Conservation (phyloP, 345 rosid genomes). For the Heritiera fomes region DNA sequence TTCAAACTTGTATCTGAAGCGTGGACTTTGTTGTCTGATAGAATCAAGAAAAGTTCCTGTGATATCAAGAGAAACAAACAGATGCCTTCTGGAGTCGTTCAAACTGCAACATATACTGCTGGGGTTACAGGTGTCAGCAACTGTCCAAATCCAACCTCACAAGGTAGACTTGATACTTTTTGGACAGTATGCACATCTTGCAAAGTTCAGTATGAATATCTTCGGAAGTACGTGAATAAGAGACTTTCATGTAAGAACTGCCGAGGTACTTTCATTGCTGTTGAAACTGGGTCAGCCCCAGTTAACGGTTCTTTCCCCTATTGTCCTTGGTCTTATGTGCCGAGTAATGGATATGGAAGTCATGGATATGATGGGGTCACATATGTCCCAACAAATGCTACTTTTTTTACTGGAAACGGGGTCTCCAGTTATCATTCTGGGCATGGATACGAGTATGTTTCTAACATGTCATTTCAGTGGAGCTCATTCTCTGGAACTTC, state of each 20-base stretch:
- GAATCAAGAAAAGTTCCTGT: constrained; percentile 63
- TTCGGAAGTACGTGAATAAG: constrained; percentile 92
- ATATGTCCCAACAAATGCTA: constrained; percentile 67
- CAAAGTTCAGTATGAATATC: constrained; percentile 97
- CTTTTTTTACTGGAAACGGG: constrained; percentile 57
- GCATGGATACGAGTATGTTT: constrained; percentile 74
- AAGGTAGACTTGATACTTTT: constrained; percentile 77
- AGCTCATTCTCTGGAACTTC: constrained; percentile 61
- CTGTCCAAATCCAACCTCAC: constrained; percentile 52
- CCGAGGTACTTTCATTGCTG: constrained; percentile 82
- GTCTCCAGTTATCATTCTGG: constrained; percentile 66
- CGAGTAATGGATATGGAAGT: constrained; percentile 54
- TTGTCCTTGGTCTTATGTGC: constrained; percentile 49
- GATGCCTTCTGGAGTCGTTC: constrained; percentile 45
- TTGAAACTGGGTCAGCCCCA: constrained; percentile 74
- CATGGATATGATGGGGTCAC: constrained; percentile 71
- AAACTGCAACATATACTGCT: constrained; percentile 49
- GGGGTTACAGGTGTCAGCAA: constrained; percentile 49
- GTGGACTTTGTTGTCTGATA: constrained; percentile 77
- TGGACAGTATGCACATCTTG: constrained; percentile 99
- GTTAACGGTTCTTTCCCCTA: constrained; percentile 73
- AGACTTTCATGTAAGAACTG: constrained; percentile 98
- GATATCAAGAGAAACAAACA: constrained; percentile 65
- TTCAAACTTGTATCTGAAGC: constrained; percentile 95
- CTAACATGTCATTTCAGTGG: constrained; percentile 81